phyloP scores from a whole-genome alignment of 2,329 filamentous ascomycete species.

The Sclerotinia nivalis region DNA sequence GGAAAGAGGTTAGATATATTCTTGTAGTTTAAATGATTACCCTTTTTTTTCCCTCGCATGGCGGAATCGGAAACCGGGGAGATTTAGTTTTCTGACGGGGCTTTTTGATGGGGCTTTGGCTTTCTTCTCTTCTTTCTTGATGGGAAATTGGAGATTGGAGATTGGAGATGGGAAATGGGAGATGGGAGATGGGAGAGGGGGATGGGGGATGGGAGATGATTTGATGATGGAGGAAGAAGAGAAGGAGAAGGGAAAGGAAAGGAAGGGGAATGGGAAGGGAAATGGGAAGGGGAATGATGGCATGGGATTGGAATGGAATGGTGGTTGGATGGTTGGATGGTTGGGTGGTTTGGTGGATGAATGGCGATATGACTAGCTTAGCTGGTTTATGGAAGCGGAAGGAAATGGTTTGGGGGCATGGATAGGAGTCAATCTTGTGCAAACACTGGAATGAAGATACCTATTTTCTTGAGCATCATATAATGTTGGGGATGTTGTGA shows the following conservation, averaged over 20 bases:
- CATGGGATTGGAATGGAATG: neutral
- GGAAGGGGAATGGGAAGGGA: neutral
- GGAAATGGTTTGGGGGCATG: neutral
- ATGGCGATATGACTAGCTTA: neutral
- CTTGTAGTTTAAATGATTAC: constrained; percentile 1
- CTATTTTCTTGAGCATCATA: constrained; percentile 5
- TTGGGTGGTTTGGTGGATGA: too few species aligned
- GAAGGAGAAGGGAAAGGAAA: neutral
- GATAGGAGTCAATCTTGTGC: constrained; percentile 1
- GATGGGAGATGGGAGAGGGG: neutral
- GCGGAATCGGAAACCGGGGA: neutral
- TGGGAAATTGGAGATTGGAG: neutral
- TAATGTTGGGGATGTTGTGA: neutral
- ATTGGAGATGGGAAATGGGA: neutral
- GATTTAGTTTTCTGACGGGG: neutral
- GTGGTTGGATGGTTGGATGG: neutral
- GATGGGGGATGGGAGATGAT: neutral
- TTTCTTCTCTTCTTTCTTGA: neutral
- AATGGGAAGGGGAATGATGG: too few species aligned
- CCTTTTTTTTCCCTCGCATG: neutral
- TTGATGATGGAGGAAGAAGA: neutral
- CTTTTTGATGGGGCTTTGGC: neutral
- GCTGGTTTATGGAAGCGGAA: neutral
- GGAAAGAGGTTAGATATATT: too few species aligned
- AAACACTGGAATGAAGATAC: constrained; percentile 18